Evolutionary conservation across 345 rosid genomes (phyloP), one percentile per base, ranked within the genome.

Genomic region (Linum tenue): DNA sequence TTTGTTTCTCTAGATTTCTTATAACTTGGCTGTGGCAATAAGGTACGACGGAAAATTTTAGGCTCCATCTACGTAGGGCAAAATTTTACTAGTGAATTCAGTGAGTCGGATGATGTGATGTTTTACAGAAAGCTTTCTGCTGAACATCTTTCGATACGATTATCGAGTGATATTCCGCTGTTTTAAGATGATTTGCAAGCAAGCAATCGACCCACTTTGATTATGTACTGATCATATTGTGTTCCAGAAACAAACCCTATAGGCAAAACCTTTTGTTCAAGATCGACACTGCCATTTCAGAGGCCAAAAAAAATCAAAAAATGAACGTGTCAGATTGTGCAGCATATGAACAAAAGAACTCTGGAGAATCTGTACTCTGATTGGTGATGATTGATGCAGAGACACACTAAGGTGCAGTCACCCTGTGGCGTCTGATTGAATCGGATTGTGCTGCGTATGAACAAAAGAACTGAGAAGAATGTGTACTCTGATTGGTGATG

Each of bases 21-120:
- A 61, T 68, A 74, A 64, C 12, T 69, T 5, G 48, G 55, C 38
- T 48, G 42, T 73, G 61, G 56, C 66, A 82, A 77, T 82, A 79
- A 79, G 64, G 53, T 48, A 48, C 14, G 9, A 48, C 53, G 12
- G 14, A 9, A 48, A 22, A 22, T 22, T 48, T 48, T 48, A 48
- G 14, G 53, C 11, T 48, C 9, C 11, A 48, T 48, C 53, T 48
- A 48, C 53, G 53, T 48, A 9, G 53, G 14, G 44, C 5, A 12
- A 44, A 15, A 48, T 48, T 48, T 48, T 22, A 22, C 53, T 59
- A 5, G 43, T 50, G 38, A 50, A 63, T 41, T 70, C 11, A 22
- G 31, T 22, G 53, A 48, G 9, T 6, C 53, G 53, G 53, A 48
- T 61, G n/a, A 53, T 56, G 63, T 41, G 3, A 22, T n/a, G 51